Evolutionary conservation across 495 filamentous ascomycete species (phyloP), one percentile per base, ranked within the genome.

Genomic region (Aspergillus cavernicola): DNA sequence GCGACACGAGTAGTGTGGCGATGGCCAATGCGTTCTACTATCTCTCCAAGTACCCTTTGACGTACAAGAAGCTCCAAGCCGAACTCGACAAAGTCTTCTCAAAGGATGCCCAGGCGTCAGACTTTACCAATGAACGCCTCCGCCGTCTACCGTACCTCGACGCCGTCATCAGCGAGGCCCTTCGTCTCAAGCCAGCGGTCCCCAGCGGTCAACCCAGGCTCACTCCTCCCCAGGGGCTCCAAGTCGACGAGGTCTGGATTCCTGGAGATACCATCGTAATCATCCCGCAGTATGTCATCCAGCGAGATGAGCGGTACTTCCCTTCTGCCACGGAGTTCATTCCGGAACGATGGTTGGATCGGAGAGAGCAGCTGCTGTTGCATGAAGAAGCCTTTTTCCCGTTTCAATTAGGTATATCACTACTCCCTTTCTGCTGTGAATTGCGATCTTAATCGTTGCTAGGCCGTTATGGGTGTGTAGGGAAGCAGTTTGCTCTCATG

Each of bases 281-380:
- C 16, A 63, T 72, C 0, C 73, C 75, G 0, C 53, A 62, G 13
- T 73, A 75, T 47, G 57, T 64, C 15, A 24, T 64, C 22, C 59
- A 60, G 26, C 59, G 57, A 47, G 66, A 62, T 51, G 63, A 67
- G 35, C 56, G 54, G 18, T 72, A 67, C 19, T 80, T 72, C 53
- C 57, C 62, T 5, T 31, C 55, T 1, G 65, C 69, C 0, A 45
- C 66, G 11, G 67, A 76, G 8, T 83, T 78, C 46, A 61, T 84
- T n/a, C 80, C 81, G 1, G 80, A 84, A 55, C 71, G 82, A 22
- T 85, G 80, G 80, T 11, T 48, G 1, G 45, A 48, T 15, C 10
- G 24, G 12, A 47, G 22, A 18, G 48, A 73, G 53, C 51, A 63
- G 59, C 12, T 48, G 19, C 13, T 48, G 18, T 6, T 16, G 19